These are phyloP conservation scores for Cladophialophora psammophila DNA, from an alignment of 2,329 filamentous ascomycete genomes.

Conservation along the genomic window DNA sequence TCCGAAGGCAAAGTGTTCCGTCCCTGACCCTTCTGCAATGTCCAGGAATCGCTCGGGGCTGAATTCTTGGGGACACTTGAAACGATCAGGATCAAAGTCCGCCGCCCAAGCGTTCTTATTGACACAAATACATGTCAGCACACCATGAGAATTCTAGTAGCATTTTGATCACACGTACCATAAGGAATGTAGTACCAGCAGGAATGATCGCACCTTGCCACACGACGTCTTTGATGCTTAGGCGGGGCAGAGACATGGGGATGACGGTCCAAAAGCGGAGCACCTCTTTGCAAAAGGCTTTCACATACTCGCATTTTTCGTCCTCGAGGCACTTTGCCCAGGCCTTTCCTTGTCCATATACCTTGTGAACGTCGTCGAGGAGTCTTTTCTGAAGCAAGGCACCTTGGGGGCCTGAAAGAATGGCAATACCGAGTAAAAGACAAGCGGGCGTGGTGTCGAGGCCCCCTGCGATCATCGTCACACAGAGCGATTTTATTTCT, in stretches of 20 bases:
- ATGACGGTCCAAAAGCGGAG: conserved; percentile 81
- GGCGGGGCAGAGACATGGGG: conserved; percentile 72
- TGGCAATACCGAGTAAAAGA: conserved; percentile 78
- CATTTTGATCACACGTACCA: conserved; percentile 55
- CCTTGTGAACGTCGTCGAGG: conserved; percentile 71
- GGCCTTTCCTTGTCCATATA: conserved; percentile 74
- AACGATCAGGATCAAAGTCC: conserved; percentile 73
- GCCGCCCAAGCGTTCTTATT: conserved; percentile 67
- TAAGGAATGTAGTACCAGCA: conserved; percentile 78
- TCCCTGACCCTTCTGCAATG: conserved; percentile 59
- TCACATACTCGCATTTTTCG: conserved; percentile 78
- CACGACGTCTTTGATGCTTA: conserved; percentile 65
- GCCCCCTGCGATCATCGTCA: conserved; percentile 84
- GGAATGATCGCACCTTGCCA: conserved; percentile 73
- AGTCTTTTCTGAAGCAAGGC: conserved; percentile 74
- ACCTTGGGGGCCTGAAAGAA: conserved; percentile 70
- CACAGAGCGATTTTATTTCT: conserved; percentile 79
- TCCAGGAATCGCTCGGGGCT: conserved; percentile 72
- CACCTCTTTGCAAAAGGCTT: conserved; percentile 78
- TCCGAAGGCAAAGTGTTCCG: conserved; percentile 46
- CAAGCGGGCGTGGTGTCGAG: conserved; percentile 82
- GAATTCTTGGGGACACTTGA: conserved; percentile 68
- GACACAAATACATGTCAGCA: too few relatives aligned
- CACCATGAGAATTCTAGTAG: too few relatives aligned
- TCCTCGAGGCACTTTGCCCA: conserved; percentile 76